Conservation (phyloP, 2,329 filamentous ascomycete genomes). For the Ophiocordyceps camponoti-rufipedis region DNA sequence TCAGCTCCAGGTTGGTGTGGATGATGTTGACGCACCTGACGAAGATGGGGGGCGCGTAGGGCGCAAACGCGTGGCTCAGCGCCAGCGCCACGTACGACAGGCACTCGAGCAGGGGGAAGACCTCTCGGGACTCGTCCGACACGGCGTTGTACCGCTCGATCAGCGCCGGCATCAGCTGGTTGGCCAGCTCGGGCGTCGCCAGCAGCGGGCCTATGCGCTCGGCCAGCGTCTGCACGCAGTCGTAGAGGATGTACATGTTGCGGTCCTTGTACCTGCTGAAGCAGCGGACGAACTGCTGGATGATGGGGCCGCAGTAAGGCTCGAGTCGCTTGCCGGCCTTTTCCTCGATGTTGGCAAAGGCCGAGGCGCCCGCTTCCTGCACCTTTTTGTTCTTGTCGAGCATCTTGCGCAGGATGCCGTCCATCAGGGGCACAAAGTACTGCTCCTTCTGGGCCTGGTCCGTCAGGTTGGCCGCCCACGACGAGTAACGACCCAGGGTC, state of each 20-base stretch:
- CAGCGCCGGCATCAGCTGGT: conserved; percentile 80
- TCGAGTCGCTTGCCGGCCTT: conserved; percentile 67
- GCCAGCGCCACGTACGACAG: conserved; percentile 86
- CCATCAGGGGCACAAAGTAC: conserved; percentile 94
- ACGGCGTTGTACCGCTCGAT: conserved; percentile 79
- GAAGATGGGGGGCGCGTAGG: conserved; percentile 78
- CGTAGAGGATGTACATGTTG: conserved; percentile 98
- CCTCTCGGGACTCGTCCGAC: conserved; percentile 72
- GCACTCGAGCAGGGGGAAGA: conserved; percentile 92
- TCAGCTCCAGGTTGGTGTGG: conserved; percentile 74
- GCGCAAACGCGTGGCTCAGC: conserved; percentile 63
- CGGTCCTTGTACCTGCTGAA: conserved; percentile 94
- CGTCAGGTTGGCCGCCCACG: conserved; percentile 68
- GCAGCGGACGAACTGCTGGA: conserved; percentile 80
- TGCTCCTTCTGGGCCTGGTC: conserved; percentile 48
- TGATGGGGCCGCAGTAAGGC: conserved; percentile 77
- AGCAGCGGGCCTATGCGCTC: conserved; percentile 75
- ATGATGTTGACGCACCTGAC: conserved; percentile 78
- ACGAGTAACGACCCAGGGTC: conserved; percentile 85
- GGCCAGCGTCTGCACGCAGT: conserved; percentile 92
- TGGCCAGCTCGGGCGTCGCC: conserved; percentile 62
- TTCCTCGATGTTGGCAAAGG: conserved; percentile 90
- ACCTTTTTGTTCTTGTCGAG: conserved; percentile 95
- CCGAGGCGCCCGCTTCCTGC: conserved; percentile 87
- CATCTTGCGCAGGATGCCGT: conserved; percentile 87